Evolutionary conservation across 805 yeast species (phyloP), one percentile per base, ranked within the genome.

Genomic region (Starmerella apis): DNA sequence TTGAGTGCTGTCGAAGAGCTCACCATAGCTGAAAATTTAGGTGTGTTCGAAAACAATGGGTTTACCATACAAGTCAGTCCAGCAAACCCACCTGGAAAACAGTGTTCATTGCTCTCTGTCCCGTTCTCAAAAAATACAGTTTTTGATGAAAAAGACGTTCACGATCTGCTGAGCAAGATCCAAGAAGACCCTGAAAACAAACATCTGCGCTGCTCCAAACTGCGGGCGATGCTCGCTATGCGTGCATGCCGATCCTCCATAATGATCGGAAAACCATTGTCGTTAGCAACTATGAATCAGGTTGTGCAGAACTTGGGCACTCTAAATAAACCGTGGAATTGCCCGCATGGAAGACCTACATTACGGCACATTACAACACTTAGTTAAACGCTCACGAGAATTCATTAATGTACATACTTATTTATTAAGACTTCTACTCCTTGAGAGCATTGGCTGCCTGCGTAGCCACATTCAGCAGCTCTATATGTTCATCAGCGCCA

Each of bases 271-370:
- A 80, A 75, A 56, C 76, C 81, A 3, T 70, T 92, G 41, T 72
- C 71, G 7, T 56, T 48, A 27, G 69, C 64, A 8, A 74, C 78
- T 7, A 92, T 92, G 99, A 62, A 65, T 1, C 68, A 61, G 33
- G 78, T 92, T 2, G 88, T 92, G 5, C 63, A 68, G 27, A 75
- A 86, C 60, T 68, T 92, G 47, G 77, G 90, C 11, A 68, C 64
- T 0, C 70, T 92, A 33, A 88, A 86, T 54, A 85, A 86, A 62
- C 99, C 99, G 0, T 92, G 99, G 98, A 74, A 74, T 49, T 75
- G 80, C 58, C 99, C 99, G 0, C 99, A 92, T 66, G 98, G 99
- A 0, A 71, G 99, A 55, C 99, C 98, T 0, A 92, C 99, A 1
- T 79, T 92, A 83, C 74, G 98, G 49, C 96, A 90, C 65, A 70